Evolutionary conservation across 2,329 filamentous ascomycete genomes (phyloP).

Genomic region (Arthrobotrys sinensis): DNA sequence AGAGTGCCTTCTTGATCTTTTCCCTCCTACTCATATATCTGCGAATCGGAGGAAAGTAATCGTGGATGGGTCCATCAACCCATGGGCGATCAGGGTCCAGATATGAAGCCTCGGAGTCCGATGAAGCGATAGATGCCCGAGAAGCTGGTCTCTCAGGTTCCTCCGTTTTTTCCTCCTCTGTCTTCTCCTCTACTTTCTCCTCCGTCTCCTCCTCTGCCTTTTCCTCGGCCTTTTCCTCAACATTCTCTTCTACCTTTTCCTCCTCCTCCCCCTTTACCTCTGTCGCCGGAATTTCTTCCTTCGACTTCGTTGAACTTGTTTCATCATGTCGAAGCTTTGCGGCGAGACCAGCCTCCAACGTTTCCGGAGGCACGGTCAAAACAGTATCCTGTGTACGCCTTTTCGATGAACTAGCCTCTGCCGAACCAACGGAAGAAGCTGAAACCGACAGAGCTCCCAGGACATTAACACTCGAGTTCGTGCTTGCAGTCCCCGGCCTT

Average conservation of each 20-base stretch:
- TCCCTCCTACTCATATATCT: conserved; percentile 41
- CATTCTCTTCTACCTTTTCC: neutral
- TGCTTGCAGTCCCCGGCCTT: conserved; percentile 42
- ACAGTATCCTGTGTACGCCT: conserved; percentile 55
- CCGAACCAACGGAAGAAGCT: conserved; percentile 28
- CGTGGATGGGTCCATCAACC: conserved; percentile 33
- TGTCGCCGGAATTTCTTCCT: neutral
- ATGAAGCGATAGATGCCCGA: conserved; percentile 29
- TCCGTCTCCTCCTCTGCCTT: conserved; percentile 13
- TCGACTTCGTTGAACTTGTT: conserved; percentile 1
- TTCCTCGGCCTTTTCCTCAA: neutral
- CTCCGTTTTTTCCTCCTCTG: conserved; percentile 14
- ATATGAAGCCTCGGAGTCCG: conserved; percentile 27
- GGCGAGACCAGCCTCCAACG: conserved; percentile 37
- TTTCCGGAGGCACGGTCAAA: conserved; percentile 54
- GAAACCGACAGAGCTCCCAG: conserved; percentile 30
- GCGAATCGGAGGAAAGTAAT: conserved; percentile 20
- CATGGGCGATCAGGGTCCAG: conserved; percentile 32
- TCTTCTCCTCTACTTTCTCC: conserved; percentile 4
- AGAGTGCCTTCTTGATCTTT: conserved; percentile 47
- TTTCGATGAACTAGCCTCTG: conserved; percentile 44
- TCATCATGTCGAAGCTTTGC: conserved; percentile 42
- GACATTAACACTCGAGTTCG: conserved; percentile 37
- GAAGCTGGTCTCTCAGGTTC: conserved; percentile 41
- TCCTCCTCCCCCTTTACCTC: neutral